Percentiles rank a stretch among this genome's conserved stretches.
phyloP scores from a whole-genome alignment of 495 filamentous ascomycete species.

The Neurospora cerealis region DNA sequence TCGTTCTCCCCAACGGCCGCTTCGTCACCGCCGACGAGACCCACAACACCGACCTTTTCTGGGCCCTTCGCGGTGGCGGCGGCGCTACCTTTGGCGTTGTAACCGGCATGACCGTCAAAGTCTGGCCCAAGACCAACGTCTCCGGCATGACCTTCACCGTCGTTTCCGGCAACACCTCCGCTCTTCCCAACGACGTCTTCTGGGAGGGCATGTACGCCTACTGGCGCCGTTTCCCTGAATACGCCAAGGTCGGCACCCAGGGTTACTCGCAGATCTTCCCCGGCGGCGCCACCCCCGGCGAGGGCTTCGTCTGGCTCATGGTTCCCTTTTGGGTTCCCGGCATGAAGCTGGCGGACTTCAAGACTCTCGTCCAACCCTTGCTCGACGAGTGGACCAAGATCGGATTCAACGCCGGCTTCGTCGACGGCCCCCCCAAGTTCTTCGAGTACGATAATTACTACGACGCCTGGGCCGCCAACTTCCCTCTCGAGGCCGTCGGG shows the following conservation, averaged over 20 bases:
- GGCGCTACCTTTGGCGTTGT: constrained; percentile 41
- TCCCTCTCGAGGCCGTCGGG: constrained; percentile 9
- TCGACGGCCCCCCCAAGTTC: constrained; percentile 6
- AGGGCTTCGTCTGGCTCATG: too few relatives aligned
- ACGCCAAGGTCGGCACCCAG: constrained; percentile 39
- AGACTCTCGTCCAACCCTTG: constrained; percentile 25
- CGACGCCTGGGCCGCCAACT: constrained; percentile 9
- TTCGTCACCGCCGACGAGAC: constrained; percentile 40
- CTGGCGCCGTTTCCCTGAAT: constrained; percentile 29
- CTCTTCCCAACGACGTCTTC: constrained; percentile 34
- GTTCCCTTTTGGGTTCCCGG: constrained; percentile 14
- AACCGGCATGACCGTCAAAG: constrained; percentile 38
- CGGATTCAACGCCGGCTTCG: constrained; percentile 22
- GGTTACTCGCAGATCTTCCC: constrained; percentile 33
- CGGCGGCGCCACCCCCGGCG: too few relatives aligned
- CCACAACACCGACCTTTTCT: constrained; percentile 44
- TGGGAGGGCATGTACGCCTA: constrained; percentile 41
- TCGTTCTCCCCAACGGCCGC: constrained; percentile 41
- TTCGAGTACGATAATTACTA: constrained; percentile 15
- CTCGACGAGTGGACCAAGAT: constrained; percentile 26
- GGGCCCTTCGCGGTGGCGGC: constrained; percentile 21
- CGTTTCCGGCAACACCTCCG: constrained; percentile 19
- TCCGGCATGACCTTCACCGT: constrained; percentile 27
- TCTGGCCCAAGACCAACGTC: constrained; percentile 30
- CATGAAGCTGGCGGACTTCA: constrained; percentile 11